phyloP scores from a whole-genome alignment of 164 flowering plant species.

The Magnolia officinalis region DNA sequence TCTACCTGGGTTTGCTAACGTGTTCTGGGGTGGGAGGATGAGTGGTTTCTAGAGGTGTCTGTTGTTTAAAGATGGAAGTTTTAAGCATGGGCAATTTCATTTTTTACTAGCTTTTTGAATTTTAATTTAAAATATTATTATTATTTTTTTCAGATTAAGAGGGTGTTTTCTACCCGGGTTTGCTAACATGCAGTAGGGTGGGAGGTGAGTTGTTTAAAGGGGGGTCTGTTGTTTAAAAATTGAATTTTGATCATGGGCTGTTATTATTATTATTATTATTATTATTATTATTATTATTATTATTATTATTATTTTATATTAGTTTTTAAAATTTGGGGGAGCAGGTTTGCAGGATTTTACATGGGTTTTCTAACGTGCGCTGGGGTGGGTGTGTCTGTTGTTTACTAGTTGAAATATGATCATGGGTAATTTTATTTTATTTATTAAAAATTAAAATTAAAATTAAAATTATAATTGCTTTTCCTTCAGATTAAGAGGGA shows the following conservation, averaged over 20 bases:
- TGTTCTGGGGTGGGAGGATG: neutral
- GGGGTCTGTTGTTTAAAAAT: too few species aligned
- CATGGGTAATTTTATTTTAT: neutral
- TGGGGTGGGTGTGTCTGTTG: neutral
- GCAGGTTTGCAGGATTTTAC: slow-evolving; percentile 7
- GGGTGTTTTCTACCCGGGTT: too few species aligned
- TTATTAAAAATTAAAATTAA: neutral
- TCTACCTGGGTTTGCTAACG: neutral
- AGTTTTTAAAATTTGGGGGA: slow-evolving; percentile 2
- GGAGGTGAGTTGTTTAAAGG: too few species aligned
- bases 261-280: too few species aligned
- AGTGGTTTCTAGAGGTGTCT: neutral
- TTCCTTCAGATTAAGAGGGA: slow-evolving; percentile 14
- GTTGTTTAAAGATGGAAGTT: neutral
- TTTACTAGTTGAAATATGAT: neutral
- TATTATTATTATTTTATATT: too few species aligned
- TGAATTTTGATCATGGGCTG: too few species aligned
- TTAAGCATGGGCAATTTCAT: neutral
- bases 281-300: too few species aligned
- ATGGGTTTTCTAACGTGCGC: neutral
- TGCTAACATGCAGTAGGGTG: too few species aligned
- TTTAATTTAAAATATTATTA: too few species aligned
- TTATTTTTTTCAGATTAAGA: too few species aligned
- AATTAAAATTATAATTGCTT: neutral
- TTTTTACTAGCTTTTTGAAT: neutral